Percentiles rank a stretch among this genome's conserved stretches.
Evolutionary conservation across 176 grass and related monocot genomes (phyloP).

Genomic region (Tuctoria greenei): DNA sequence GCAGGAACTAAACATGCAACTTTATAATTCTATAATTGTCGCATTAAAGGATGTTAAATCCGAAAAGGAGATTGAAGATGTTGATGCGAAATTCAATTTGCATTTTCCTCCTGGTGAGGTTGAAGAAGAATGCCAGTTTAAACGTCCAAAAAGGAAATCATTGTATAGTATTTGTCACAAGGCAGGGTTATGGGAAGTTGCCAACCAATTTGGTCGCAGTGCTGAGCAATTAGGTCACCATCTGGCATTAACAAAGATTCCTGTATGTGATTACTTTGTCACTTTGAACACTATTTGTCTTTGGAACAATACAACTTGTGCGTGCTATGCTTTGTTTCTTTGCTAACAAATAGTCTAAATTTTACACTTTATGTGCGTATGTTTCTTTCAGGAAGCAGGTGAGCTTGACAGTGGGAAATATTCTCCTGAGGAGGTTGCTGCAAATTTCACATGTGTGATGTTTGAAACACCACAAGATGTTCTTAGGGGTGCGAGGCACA

Average conservation of each 20-base stretch:
- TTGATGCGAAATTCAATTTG: slow-evolving; percentile 93
- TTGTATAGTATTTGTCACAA: slow-evolving; percentile 85
- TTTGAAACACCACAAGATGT: slow-evolving; percentile 92
- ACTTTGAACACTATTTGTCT: too few species aligned
- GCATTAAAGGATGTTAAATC: slow-evolving; percentile 85
- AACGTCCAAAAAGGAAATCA: slow-evolving; percentile 89
- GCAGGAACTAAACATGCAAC: slow-evolving; percentile 55
- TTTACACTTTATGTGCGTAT: too few species aligned
- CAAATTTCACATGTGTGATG: slow-evolving; percentile 87
- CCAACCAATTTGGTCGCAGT: slow-evolving; percentile 81
- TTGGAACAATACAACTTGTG: neutral
- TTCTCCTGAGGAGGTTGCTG: slow-evolving; percentile 86
- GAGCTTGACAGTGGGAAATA: slow-evolving; percentile 81
- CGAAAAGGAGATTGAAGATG: slow-evolving; percentile 96
- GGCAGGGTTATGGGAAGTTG: slow-evolving; percentile 92
- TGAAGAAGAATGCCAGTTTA: slow-evolving; percentile 89
- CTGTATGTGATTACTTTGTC: slow-evolving; percentile 37
- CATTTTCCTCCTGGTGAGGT: slow-evolving; percentile 95
- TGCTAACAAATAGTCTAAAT: neutral
- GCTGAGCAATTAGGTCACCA: slow-evolving; percentile 87
- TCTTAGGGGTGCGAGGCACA: slow-evolving; percentile 88
- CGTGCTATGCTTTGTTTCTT: neutral
- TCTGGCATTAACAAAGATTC: slow-evolving; percentile 65
- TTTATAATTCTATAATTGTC: slow-evolving; percentile 75
- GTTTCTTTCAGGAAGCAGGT: slow-evolving; percentile 61